Percentiles rank a stretch among this genome's conserved stretches.
Evolutionary conservation across 306 rosid genomes (phyloP).

Genomic region (Albizia julibrissin): DNA sequence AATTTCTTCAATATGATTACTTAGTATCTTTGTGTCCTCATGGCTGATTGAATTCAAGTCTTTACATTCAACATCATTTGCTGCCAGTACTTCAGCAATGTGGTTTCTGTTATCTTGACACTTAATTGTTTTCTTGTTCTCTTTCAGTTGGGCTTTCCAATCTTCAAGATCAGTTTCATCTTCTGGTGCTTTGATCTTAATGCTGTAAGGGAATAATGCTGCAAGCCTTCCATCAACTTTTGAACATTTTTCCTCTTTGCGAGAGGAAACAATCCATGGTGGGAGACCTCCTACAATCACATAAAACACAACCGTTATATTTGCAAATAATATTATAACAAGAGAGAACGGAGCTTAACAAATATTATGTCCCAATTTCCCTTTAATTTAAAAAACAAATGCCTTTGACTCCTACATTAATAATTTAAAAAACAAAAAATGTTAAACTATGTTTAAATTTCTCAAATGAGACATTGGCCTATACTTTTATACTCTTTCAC

Average conservation of each 20-base stretch:
- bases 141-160: not conserved
- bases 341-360: not conserved
- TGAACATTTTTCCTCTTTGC: not conserved
- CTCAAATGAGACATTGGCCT: not conserved
- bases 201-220: not conserved
- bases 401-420: not conserved
- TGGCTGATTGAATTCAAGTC: conserved; percentile 1
- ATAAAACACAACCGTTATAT: not conserved
- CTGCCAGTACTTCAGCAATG: not conserved
- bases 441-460: not conserved
- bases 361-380: not conserved
- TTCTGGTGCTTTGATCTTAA: not conserved
- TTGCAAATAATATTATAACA: not conserved
- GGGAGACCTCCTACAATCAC: not conserved
- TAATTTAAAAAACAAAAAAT: not conserved
- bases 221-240: not conserved
- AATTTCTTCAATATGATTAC: not conserved
- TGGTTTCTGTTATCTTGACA: not conserved
- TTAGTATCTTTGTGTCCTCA: not conserved
- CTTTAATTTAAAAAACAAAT: not conserved
- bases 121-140: not conserved
- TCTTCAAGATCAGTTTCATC: not conserved
- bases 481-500: not conserved
- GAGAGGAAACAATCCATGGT: not conserved
- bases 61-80: not conserved